phyloP scores from a whole-genome alignment of 2,329 filamentous ascomycete genomes.

The Epichloe sylvatica region DNA sequence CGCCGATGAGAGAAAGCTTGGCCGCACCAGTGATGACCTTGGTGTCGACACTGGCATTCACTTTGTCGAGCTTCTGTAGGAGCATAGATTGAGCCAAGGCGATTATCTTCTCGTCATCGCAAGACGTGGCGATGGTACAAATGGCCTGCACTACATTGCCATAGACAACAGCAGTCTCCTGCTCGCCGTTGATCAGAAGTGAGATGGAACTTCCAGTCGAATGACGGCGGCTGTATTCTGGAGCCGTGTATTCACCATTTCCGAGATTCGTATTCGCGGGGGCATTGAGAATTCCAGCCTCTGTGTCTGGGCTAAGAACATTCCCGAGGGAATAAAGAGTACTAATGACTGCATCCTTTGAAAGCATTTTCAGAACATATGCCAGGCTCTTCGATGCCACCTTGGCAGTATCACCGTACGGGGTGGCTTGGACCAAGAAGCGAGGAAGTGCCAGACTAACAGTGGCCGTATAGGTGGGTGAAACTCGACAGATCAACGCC shows the following conservation, averaged over 20 bases:
- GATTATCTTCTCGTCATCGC: constrained; percentile 80
- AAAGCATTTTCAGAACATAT: constrained; percentile 65
- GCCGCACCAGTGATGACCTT: constrained; percentile 77
- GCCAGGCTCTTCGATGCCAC: constrained; percentile 78
- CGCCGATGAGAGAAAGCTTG: constrained; percentile 60
- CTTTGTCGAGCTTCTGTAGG: constrained; percentile 83
- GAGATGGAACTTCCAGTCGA: constrained; percentile 68
- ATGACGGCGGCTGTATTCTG: constrained; percentile 40
- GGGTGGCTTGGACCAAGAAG: constrained; percentile 74
- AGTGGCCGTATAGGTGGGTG: constrained; percentile 56
- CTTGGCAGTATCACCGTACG: constrained; percentile 52
- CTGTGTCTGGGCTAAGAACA: constrained; percentile 63
- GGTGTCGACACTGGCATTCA: constrained; percentile 66
- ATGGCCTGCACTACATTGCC: constrained; percentile 90
- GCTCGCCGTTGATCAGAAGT: constrained; percentile 57
- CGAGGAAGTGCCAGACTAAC: constrained; percentile 69
- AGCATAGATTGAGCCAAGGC: constrained; percentile 90
- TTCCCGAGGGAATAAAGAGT: constrained; percentile 96
- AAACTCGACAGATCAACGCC: constrained; percentile 65
- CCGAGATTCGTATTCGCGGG: constrained; percentile 28
- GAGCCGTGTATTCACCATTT: constrained; percentile 24
- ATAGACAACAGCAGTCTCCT: constrained; percentile 65
- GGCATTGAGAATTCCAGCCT: constrained; percentile 39
- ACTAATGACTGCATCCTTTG: constrained; percentile 86
- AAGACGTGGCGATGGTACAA: constrained; percentile 71